Percentiles rank a stretch among this genome's conserved stretches.
Evolutionary conservation across 2,329 filamentous ascomycete genomes (phyloP).

Genomic region (Macroventuria anomochaeta): DNA sequence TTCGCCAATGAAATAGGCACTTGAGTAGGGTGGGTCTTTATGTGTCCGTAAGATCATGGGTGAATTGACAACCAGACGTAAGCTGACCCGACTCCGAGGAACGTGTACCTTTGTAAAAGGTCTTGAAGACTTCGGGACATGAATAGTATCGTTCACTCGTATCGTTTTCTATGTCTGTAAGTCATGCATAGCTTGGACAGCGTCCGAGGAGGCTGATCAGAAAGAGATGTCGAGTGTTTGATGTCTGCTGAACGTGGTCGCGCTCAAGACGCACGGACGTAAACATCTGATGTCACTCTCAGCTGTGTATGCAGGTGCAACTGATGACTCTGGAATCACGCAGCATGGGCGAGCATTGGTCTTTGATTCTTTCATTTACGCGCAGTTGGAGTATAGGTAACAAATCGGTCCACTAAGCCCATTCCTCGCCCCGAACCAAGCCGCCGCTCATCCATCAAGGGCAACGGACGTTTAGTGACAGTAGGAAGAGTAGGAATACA

Average conservation of each 20-base stretch:
- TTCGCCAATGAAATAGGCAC: too few relatives aligned
- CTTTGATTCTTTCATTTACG: conserved; percentile 24
- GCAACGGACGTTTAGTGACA: conserved; percentile 46
- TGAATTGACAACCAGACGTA: conserved; percentile 2
- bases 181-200: not conserved
- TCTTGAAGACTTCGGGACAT: too few relatives aligned
- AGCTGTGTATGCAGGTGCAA: not conserved
- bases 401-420: conserved; percentile 28
- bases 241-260: too few relatives aligned
- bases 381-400: conserved; percentile 43
- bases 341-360: not conserved
- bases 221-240: not conserved
- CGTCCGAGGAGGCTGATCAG: not conserved
- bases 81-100: conserved; percentile 12
- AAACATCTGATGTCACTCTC: conserved; percentile 1
- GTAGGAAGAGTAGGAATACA: conserved; percentile 49
- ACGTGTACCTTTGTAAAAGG: not conserved
- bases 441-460: conserved; percentile 23
- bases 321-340: not conserved
- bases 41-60: not conserved
- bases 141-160: not conserved
- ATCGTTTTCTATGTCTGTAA: not conserved
- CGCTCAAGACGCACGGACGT: not conserved
- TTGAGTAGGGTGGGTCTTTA: not conserved
- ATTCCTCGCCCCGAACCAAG: conserved; percentile 19